Evolutionary conservation across 2,329 filamentous ascomycete genomes (phyloP), one percentile per base, ranked within the genome.

Genomic region (Mycosphaerella sp.): DNA sequence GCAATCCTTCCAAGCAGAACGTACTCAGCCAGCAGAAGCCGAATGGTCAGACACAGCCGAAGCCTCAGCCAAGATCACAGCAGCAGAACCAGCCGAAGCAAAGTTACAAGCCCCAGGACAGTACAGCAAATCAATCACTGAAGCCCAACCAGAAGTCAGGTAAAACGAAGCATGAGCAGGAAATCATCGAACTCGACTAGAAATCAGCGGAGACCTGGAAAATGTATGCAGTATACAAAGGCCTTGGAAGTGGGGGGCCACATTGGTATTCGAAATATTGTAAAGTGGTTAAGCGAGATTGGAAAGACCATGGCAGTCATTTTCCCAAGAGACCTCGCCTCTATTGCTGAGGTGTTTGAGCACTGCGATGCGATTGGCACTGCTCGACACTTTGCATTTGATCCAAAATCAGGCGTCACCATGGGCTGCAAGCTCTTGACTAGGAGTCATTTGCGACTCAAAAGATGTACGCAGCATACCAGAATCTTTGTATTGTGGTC

Each of bases 171-270:
- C 54, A 61, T 49, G 60, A 58, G 52, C 54, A 61, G 51, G 60
- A 64, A 39, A 47, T 63, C 46, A 64, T 64, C 41, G 59, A 59
- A 51, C 57, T 64, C 16, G 62, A 64, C 41, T 64, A 64, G 58
- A 16, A n/a, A 8, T 6, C 30, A n/a, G 30, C 10, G 6, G 10
- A 12, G 10, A 34, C 9, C 13, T n/a, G 13, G 10, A 12, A n/a
- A 34, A 12, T 34, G 30, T 8, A 34, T n/a, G 30, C 10, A 34
- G 6, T n/a, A 12, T 34, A 34, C 30, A 34, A 34, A 34, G 9
- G 30, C 10, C 13, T n/a, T 34, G 21, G 18, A 21, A 6, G 18
- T 30, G 28, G 28, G 28, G 6, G 28, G 28, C 28, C 28, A 30
- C 28, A 30, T n/a, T n/a, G 21, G 21, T 25, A 25, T 5, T 6